Percentiles rank a stretch among this genome's conserved stretches.
phyloP scores from a whole-genome alignment of 164 flowering plant genomes.

The grape (Vitis vinifera) region ASM3070453v1 NC_081819.1:16133501-16134000 shows the following conservation, averaged over 20 bases:
- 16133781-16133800: constrained; percentile 78
- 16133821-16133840: constrained; percentile 55
- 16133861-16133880: constrained; percentile 96
- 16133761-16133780: constrained; percentile 91
- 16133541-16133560: no score
- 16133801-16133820: constrained; percentile 72
- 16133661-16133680: no score
- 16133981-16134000: no score
- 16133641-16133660: neutral
- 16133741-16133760: constrained; percentile 57
- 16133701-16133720: neutral
- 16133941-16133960: neutral
- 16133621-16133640: no score
- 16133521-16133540: neutral
- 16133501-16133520: neutral
- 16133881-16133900: constrained; percentile 80
- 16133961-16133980: constrained; percentile 1
- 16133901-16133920: constrained; percentile 3
- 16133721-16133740: neutral
- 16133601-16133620: neutral
- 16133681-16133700: no score
- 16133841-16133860: constrained; percentile 92
- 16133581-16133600: neutral
- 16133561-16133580: neutral
- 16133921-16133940: neutral